Conservation (phyloP, 2,329 filamentous ascomycete genomes). For the Fusarium albosuccineum region DNA sequence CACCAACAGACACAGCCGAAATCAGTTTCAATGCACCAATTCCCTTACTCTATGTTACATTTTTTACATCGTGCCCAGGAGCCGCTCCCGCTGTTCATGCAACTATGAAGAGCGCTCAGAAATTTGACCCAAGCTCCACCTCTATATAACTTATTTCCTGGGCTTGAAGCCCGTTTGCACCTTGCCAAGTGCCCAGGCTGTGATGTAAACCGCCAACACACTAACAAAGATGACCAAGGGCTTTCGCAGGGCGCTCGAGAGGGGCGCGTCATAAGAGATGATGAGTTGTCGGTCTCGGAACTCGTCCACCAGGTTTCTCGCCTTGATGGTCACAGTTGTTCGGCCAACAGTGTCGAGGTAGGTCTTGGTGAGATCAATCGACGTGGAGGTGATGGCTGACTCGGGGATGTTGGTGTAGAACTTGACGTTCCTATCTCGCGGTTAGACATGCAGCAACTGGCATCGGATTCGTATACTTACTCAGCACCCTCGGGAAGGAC, state of each 20-base stretch:
- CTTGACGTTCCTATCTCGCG: slow-evolving; percentile 77
- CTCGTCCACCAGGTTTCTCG: slow-evolving; percentile 91
- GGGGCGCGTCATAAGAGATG: slow-evolving; percentile 89
- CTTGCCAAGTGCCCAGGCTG: slow-evolving; percentile 80
- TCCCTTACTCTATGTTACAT: slow-evolving; percentile 42
- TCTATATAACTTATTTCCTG: slow-evolving; percentile 52
- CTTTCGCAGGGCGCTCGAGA: slow-evolving; percentile 82
- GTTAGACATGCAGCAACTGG: slow-evolving; percentile 43
- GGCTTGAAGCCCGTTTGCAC: slow-evolving; percentile 82
- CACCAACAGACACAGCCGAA: slow-evolving; percentile 7
- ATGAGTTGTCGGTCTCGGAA: slow-evolving; percentile 85
- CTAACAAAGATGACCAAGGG: slow-evolving; percentile 84
- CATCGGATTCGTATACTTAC: slow-evolving; percentile 62
- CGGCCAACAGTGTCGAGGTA: slow-evolving; percentile 95
- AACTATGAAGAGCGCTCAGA: slow-evolving; percentile 17
- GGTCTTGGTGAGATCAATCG: slow-evolving; percentile 78
- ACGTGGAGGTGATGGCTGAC: slow-evolving; percentile 69
- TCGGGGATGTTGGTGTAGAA: slow-evolving; percentile 80
- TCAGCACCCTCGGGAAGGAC: slow-evolving; percentile 92
- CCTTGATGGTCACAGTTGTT: slow-evolving; percentile 83
- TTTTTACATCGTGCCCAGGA: slow-evolving; percentile 40
- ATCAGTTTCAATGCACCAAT: slow-evolving; percentile 19
- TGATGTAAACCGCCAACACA: slow-evolving; percentile 78
- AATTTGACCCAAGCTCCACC: slow-evolving; percentile 9
- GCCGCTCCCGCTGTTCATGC: slow-evolving; percentile 24